Conservation (phyloP, 2,329 filamentous ascomycete genomes). For the Xylaria multiplex region DNA sequence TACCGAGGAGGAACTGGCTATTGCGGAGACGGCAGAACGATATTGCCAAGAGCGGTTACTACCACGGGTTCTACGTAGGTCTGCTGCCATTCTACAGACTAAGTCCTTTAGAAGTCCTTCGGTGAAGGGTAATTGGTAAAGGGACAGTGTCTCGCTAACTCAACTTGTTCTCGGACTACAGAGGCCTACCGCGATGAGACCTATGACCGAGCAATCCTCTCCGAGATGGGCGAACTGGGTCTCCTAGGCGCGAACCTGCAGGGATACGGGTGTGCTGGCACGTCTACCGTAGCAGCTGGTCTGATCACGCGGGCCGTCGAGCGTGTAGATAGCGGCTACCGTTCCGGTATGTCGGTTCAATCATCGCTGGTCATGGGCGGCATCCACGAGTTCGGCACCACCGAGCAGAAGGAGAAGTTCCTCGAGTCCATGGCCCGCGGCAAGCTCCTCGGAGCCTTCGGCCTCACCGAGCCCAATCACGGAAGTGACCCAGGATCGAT, state of each 20-base stretch:
- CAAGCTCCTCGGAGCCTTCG: constrained; percentile 84
- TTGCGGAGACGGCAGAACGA: constrained; percentile 87
- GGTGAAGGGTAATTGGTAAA: neutral
- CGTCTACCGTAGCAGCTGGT: constrained; percentile 87
- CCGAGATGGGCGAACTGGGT: constrained; percentile 94
- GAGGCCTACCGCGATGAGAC: constrained; percentile 76
- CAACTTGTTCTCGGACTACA: constrained; percentile 17
- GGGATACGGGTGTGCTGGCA: constrained; percentile 88
- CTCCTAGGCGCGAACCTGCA: constrained; percentile 86
- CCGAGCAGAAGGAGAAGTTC: constrained; percentile 87
- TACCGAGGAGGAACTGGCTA: constrained; percentile 90
- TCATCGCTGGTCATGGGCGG: constrained; percentile 93
- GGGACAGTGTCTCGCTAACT: constrained; percentile 28
- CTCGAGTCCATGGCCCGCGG: constrained; percentile 84
- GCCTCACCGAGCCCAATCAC: constrained; percentile 91
- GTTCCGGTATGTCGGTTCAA: constrained; percentile 93
- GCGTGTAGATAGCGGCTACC: constrained; percentile 89
- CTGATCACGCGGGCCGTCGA: constrained; percentile 91
- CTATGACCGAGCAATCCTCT: constrained; percentile 85
- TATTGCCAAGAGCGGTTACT: constrained; percentile 93
- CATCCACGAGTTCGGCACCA: constrained; percentile 86
- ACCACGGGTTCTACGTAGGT: constrained; percentile 84
- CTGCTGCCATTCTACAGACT: neutral
- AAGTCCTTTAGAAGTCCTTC: neutral
- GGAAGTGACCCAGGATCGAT: constrained; percentile 91